Percentiles rank a stretch among this genome's conserved stretches.
These are phyloP conservation scores for Penicillium thymicola DNA, from an alignment of 2,329 filamentous ascomycete genomes.

Conservation along the genomic window DNA sequence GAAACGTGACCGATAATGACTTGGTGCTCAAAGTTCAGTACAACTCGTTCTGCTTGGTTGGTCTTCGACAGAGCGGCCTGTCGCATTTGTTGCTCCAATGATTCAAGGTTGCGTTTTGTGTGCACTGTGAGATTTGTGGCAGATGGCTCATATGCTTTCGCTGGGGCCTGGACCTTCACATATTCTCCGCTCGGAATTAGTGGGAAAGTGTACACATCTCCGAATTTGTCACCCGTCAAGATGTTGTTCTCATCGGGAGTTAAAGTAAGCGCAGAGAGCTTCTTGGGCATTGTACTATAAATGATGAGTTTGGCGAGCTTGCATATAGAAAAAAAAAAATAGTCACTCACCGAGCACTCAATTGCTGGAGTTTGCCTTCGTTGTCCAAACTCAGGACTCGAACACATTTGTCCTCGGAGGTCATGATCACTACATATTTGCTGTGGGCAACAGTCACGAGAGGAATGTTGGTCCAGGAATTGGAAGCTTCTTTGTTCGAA, in stretches of 20 bases:
- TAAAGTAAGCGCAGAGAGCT: conserved; percentile 72
- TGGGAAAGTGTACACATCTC: conserved; percentile 88
- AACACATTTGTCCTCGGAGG: conserved; percentile 86
- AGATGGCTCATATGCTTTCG: conserved; percentile 48
- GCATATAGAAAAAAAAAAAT: not conserved
- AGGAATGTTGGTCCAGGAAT: conserved; percentile 60
- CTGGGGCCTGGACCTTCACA: conserved; percentile 29
- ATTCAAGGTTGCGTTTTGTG: conserved; percentile 57
- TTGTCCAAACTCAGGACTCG: conserved; percentile 72
- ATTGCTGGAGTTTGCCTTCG: conserved; percentile 59
- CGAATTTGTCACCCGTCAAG: conserved; percentile 88
- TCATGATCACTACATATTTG: conserved; percentile 70
- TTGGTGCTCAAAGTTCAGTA: conserved; percentile 65
- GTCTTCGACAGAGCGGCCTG: conserved; percentile 41
- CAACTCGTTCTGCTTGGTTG: conserved; percentile 46
- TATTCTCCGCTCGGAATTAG: conserved; percentile 51
- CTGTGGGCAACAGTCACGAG: conserved; percentile 61
- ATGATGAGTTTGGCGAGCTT: conserved; percentile 12
- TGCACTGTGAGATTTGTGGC: conserved; percentile 60
- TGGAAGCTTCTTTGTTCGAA: conserved; percentile 20
- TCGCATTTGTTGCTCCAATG: conserved; percentile 56
- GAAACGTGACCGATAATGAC: conserved; percentile 91
- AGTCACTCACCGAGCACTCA: conserved; percentile 65
- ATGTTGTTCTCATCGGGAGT: conserved; percentile 69
- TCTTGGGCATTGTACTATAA: conserved; percentile 77